Base-by-base conservation (phyloP, 305 asterid genomes). In the Fraxinus paxiana region DNA sequence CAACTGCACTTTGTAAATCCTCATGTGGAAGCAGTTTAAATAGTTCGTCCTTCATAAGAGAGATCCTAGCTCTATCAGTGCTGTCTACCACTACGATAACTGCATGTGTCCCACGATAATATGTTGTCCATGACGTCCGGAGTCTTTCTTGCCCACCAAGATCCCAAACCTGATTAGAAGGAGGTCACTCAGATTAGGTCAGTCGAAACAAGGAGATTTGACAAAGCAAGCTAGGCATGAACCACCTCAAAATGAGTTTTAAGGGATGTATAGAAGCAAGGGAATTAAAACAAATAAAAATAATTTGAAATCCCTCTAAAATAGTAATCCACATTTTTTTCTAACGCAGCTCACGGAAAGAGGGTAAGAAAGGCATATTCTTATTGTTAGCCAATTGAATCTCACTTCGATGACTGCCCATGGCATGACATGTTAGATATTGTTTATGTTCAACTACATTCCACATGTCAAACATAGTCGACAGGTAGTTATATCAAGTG, bases 101-200 rank as follows among this genome's bases (percentile, higher is more conserved):
- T 8, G 98, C 99, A 54, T 95, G 97, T 7, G 98, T 95, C 73
- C 99, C 99, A 0, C 96, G 94, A 63, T 95, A 95, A 75, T 95
- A 95, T 0, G 99, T 92, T n/a, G 98, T 89, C 98, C 97, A 95
- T 15, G 97, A 94, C 1, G 97, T 94, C 79, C 99, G 84, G 48
- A 94, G 92, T 81, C 98, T 88, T 13, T 95, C 99, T 84, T 95
- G 99, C 76, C 98, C 99, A 5, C 97, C 99, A 75, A 95, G 95
- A 90, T 95, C 99, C 98, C 99, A 95, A 13, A 95, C 98, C 99
- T 95, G 85, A 80, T 48, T 34, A n/a, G n/a, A n/a, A n/a, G n/a
- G 22, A 22, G 35, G 37, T 35, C 10, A 72, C 78, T 37, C 33
- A 15, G 76, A 24, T 34, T 2, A 77, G 0, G 26, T 73, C 61